Evolutionary conservation across 2,329 filamentous ascomycete species (phyloP).

Genomic region (Lasiodiplodia sp.): DNA sequence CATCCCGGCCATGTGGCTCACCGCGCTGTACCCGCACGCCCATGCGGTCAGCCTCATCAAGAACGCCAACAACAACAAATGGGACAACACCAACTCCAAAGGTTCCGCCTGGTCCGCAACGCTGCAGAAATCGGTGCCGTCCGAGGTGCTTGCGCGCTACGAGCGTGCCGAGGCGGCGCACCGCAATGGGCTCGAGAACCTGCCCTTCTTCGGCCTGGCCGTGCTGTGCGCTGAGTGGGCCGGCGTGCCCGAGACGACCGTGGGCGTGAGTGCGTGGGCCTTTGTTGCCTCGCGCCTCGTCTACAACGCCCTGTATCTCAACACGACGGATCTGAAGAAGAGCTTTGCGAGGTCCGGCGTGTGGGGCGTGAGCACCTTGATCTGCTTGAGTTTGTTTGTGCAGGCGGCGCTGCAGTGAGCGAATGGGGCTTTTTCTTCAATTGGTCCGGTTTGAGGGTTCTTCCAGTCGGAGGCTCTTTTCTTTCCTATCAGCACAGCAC

Average conservation of each 20-base stretch:
- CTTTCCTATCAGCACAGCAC: too few relatives aligned
- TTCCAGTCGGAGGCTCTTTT: neutral
- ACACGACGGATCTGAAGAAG: conserved; percentile 32
- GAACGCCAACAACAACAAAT: conserved; percentile 43
- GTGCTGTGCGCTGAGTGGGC: conserved; percentile 54
- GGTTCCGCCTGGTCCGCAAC: conserved; percentile 41
- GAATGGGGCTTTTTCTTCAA: neutral
- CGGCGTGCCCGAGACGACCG: conserved; percentile 36
- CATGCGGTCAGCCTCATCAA: conserved; percentile 48
- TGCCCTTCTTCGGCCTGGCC: conserved; percentile 54
- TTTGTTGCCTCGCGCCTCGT: conserved; percentile 36
- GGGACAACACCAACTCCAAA: conserved; percentile 55
- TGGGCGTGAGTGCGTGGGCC: conserved; percentile 11
- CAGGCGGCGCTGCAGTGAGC: conserved; percentile 33
- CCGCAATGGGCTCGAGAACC: conserved; percentile 55
- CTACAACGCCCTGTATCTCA: conserved; percentile 38
- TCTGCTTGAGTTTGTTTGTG: conserved; percentile 35
- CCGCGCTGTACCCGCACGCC: conserved; percentile 51
- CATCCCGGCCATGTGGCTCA: conserved; percentile 53
- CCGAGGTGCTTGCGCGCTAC: conserved; percentile 48
- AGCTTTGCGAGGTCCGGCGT: conserved; percentile 34
- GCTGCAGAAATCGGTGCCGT: conserved; percentile 47
- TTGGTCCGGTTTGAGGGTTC: neutral
- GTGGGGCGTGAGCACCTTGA: conserved; percentile 32
- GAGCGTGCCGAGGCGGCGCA: conserved; percentile 56